Percentiles rank a stretch among this genome's conserved stretches.
phyloP scores from a whole-genome alignment of 768 basidiomycete species.

The Hericium coralloides region DNA sequence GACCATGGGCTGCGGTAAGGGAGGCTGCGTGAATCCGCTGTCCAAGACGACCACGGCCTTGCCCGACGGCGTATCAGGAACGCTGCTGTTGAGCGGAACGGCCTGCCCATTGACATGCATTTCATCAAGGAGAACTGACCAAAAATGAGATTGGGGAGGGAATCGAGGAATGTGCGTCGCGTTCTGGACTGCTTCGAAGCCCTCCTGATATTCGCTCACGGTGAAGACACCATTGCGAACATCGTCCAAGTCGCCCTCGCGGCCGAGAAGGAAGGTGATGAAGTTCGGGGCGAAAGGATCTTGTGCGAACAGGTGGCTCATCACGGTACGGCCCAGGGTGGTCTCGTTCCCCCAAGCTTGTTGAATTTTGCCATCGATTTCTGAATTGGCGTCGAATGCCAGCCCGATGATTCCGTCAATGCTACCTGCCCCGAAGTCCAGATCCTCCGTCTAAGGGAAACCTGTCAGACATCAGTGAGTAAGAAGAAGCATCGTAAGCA shows the following conservation, averaged over 20 bases:
- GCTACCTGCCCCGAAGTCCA: neutral
- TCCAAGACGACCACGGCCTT: neutral
- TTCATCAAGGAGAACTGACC: neutral
- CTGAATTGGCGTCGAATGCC: neutral
- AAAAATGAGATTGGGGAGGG: neutral
- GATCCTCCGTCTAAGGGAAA: neutral
- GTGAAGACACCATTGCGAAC: neutral
- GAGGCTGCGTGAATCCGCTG: neutral
- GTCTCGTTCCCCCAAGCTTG: neutral
- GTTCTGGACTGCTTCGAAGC: conserved; percentile 10
- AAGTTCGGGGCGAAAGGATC: neutral
- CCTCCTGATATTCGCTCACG: conserved; percentile 13
- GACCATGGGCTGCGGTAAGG: neutral
- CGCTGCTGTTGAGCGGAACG: conserved; percentile 2
- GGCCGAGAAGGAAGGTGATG: neutral
- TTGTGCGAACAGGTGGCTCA: neutral
- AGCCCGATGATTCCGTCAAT: neutral
- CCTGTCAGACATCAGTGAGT: neutral
- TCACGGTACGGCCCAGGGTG: conserved; percentile 9
- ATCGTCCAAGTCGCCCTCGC: neutral
- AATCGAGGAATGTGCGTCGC: neutral
- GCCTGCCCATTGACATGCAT: neutral
- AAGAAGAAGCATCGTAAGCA: neutral
- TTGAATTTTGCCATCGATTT: neutral
- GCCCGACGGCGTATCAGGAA: conserved; percentile 3